Conservation (phyloP, 2,329 filamentous ascomycete species). For the Knufia petricola region DNA sequence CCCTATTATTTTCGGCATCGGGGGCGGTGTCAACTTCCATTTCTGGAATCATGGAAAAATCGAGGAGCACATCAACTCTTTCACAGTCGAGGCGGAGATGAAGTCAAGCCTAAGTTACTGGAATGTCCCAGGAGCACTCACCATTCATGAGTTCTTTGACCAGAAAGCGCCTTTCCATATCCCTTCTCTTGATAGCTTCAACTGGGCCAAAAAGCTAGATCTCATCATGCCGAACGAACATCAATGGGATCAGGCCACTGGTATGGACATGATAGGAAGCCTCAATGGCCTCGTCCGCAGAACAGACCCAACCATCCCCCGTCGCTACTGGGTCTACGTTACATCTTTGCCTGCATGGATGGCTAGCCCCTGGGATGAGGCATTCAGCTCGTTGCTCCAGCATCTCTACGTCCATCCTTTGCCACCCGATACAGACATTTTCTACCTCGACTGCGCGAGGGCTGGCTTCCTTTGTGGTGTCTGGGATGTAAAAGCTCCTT, state of each 20-base stretch:
- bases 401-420: background rate
- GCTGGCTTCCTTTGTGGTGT: background rate
- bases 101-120: background rate
- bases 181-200: background rate
- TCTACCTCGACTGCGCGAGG: background rate
- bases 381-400: background rate
- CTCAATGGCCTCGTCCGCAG: background rate
- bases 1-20: background rate
- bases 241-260: too few relatives aligned
- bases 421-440: background rate
- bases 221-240: background rate
- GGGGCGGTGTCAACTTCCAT: background rate
- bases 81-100: background rate
- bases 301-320: too few relatives aligned
- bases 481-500: background rate
- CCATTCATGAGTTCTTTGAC: slow-evolving; percentile 1
- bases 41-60: background rate
- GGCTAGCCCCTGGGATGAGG: background rate
- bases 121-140: background rate
- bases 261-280: background rate
- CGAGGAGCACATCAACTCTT: background rate
- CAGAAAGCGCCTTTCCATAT: background rate
- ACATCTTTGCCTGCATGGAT: background rate
- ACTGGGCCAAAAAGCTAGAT: background rate
- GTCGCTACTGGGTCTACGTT: slow-evolving; percentile 1